Evolutionary conservation across 768 basidiomycete species (phyloP).

Genomic region (Boletus pseudopeckii): DNA sequence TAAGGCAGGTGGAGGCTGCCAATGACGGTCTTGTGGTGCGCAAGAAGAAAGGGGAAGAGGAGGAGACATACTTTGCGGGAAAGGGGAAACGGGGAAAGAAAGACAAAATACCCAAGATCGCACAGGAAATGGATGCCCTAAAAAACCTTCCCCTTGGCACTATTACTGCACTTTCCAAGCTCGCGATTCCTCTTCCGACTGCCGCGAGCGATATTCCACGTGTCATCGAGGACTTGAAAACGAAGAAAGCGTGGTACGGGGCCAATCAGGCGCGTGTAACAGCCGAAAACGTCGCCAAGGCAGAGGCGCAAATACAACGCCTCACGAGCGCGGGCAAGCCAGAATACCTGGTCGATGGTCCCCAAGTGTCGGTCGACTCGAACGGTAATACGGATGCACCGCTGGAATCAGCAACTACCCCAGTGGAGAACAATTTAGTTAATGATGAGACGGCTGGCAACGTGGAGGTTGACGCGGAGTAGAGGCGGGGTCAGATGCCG

Average conservation of each 20-base stretch:
- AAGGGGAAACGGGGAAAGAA: conserved; percentile 68
- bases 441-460: conserved; percentile 41
- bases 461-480: conserved; percentile 33
- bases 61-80: conserved; percentile 76
- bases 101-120: conserved; percentile 39
- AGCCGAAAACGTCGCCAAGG: conserved; percentile 75
- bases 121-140: conserved; percentile 35
- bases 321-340: conserved; percentile 45
- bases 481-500: conserved; percentile 11
- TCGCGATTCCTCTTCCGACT: conserved; percentile 89
- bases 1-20: conserved; percentile 75
- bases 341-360: conserved; percentile 30
- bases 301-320: conserved; percentile 69
- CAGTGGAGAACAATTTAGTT: conserved; percentile 26
- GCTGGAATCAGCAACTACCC: conserved; percentile 44
- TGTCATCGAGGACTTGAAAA: conserved; percentile 84
- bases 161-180: conserved; percentile 77
- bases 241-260: conserved; percentile 92
- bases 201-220: conserved; percentile 74
- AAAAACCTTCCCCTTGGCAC: conserved; percentile 79
- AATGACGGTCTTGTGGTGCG: conserved; percentile 64
- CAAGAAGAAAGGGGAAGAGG: conserved; percentile 93
- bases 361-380: conserved; percentile 29
- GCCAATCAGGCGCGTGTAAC: conserved; percentile 86
- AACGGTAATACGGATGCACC: conserved; percentile 41